phyloP scores from a whole-genome alignment of 345 rosid genomes.

The Lepidium sativum region DNA sequence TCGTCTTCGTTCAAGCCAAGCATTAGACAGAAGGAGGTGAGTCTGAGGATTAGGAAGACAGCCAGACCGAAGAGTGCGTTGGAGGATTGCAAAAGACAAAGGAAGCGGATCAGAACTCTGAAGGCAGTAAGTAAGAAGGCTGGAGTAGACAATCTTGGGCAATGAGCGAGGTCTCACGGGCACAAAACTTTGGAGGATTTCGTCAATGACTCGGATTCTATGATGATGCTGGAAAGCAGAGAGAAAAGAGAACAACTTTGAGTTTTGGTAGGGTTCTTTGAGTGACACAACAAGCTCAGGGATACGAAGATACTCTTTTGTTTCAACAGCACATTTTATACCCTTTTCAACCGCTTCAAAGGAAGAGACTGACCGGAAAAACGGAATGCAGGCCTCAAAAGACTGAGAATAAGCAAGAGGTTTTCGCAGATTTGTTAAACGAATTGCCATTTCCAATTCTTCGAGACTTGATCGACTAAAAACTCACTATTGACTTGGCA shows the following conservation, averaged over 20 bases:
- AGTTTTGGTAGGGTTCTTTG: constrained; percentile 28
- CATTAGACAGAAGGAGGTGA: constrained; percentile 47
- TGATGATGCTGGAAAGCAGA: constrained; percentile 34
- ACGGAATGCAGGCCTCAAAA: background rate
- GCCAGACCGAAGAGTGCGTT: constrained; percentile 71
- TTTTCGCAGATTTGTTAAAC: constrained; percentile 15
- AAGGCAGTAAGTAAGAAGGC: constrained; percentile 60
- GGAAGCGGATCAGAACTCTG: constrained; percentile 55
- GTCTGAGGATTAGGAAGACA: constrained; percentile 54
- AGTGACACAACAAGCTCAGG: constrained; percentile 51
- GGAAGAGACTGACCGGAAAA: constrained; percentile 29
- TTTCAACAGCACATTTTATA: constrained; percentile 45
- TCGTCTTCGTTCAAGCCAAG: constrained; percentile 43
- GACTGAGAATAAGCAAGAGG: constrained; percentile 12
- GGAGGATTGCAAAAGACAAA: constrained; percentile 57
- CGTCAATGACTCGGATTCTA: constrained; percentile 48
- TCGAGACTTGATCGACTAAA: background rate
- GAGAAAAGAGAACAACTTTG: constrained; percentile 60
- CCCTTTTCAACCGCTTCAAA: constrained; percentile 38
- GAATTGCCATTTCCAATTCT: constrained; percentile 20
- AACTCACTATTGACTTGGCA: background rate
- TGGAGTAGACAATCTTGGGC: constrained; percentile 38
- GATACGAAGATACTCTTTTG: constrained; percentile 46
- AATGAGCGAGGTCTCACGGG: constrained; percentile 51
- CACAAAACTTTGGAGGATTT: constrained; percentile 51